A percentile compares a stretch with the other conserved stretches of the same genome.
phyloP scores from a whole-genome alignment of 2,329 filamentous ascomycete species.

The Aspergillus versicolor region DNA sequence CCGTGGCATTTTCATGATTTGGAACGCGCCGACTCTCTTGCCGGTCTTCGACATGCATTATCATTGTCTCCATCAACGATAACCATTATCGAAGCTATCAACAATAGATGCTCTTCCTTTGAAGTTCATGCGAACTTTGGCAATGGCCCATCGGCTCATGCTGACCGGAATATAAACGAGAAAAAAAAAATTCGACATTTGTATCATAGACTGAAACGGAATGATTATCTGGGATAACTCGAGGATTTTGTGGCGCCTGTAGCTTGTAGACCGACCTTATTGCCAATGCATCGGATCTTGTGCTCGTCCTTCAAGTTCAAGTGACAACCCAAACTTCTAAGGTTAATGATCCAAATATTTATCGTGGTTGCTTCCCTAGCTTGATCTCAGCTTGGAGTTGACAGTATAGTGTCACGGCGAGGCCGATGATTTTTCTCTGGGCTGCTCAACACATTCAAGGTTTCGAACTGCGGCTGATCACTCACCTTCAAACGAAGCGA shows the following conservation, averaged over 20 bases:
- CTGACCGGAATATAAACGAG: not conserved
- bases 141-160: not conserved
- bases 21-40: not conserved
- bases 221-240: too few relatives aligned
- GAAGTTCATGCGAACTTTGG: not conserved
- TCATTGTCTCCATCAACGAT: not conserved
- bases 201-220: not conserved
- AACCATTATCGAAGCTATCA: not conserved
- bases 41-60: not conserved
- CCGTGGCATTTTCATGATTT: not conserved
- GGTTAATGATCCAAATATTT: too few relatives aligned
- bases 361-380: too few relatives aligned
- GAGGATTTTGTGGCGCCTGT: not conserved
- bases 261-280: not conserved
- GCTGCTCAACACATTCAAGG: too few relatives aligned
- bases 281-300: not conserved
- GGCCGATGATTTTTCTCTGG: too few relatives aligned
- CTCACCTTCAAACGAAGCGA: too few relatives aligned
- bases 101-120: not conserved
- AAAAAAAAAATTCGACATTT: not conserved
- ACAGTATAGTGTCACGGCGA: too few relatives aligned
- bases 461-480: too few relatives aligned
- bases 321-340: not conserved
- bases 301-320: slow-evolving; percentile 1
- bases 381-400: too few relatives aligned